These are phyloP conservation scores for Helianthus tuberosus DNA, from an alignment of 129 eudicot species.

Conservation along the genomic window DNA sequence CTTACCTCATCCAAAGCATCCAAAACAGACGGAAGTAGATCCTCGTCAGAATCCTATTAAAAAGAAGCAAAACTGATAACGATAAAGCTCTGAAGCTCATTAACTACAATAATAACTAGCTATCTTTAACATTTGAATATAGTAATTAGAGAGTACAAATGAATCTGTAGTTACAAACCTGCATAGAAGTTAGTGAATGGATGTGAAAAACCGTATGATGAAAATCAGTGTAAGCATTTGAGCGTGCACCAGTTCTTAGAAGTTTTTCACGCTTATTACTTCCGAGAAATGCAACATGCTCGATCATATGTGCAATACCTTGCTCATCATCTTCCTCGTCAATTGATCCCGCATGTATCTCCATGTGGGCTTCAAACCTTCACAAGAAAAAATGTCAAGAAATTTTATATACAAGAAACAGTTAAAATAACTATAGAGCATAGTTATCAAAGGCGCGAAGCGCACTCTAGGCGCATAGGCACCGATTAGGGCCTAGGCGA, in stretches of 20 bases:
- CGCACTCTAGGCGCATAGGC: no score
- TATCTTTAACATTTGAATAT: no score
- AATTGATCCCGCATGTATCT: slow-evolving; percentile 90
- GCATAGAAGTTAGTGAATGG: slow-evolving; percentile 83
- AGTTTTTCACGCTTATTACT: slow-evolving; percentile 97
- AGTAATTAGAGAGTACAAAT: neutral
- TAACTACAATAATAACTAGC: neutral
- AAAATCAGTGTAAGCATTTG: slow-evolving; percentile 98
- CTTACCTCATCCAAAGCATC: slow-evolving; percentile 94
- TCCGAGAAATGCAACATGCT: slow-evolving; percentile 97
- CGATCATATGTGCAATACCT: slow-evolving; percentile 99
- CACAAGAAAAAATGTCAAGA: slow-evolving; percentile 3
- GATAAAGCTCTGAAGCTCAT: neutral
- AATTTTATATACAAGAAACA: no score
- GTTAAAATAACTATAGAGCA: neutral
- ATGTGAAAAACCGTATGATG: slow-evolving; percentile 98
- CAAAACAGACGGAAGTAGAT: slow-evolving; percentile 84
- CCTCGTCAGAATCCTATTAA: slow-evolving; percentile 63
- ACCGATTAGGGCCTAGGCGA: no score
- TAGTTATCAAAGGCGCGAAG: no score
- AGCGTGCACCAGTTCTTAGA: slow-evolving; percentile 95
- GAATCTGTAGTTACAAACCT: slow-evolving; percentile 53
- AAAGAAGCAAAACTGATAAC: slow-evolving; percentile 3
- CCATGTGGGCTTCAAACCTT: slow-evolving; percentile 98
- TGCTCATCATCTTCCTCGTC: slow-evolving; percentile 99